Percentiles rank a stretch among this genome's conserved stretches.
phyloP scores from a whole-genome alignment of 805 yeast genomes.

The Candida schatavii region DNA sequence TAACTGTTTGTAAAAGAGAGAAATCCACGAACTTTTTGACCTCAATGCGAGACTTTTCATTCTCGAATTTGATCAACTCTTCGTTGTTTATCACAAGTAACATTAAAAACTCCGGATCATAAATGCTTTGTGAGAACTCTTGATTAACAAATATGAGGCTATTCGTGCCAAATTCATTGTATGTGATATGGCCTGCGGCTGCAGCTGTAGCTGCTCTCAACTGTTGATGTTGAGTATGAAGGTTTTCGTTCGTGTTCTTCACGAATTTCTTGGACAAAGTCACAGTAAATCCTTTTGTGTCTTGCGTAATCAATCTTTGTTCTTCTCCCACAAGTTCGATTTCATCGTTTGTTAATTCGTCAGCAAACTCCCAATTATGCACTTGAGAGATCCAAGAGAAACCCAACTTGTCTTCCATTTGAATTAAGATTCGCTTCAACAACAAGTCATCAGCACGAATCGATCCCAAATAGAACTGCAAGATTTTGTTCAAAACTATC shows the following conservation, averaged over 20 bases:
- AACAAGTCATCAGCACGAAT: constrained; percentile 58
- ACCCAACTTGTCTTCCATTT: constrained; percentile 52
- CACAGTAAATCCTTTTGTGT: constrained; percentile 45
- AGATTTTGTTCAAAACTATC: constrained; percentile 47
- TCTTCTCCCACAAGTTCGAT: constrained; percentile 45
- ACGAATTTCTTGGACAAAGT: constrained; percentile 50
- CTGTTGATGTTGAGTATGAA: neutral
- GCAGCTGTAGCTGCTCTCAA: neutral
- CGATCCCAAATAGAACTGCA: constrained; percentile 60
- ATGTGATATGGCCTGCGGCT: constrained; percentile 20
- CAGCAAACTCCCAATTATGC: constrained; percentile 61
- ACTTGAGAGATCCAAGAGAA: constrained; percentile 67
- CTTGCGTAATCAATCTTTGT: constrained; percentile 45
- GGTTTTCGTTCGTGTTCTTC: constrained; percentile 38
- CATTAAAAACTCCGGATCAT: constrained; percentile 73
- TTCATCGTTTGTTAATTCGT: constrained; percentile 40
- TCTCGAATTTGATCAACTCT: constrained; percentile 47
- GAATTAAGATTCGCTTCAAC: constrained; percentile 51
- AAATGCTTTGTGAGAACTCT: constrained; percentile 30
- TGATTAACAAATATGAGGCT: constrained; percentile 16
- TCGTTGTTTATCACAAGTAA: constrained; percentile 60
- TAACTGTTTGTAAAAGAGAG: constrained; percentile 49
- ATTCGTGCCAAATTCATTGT: constrained; percentile 23
- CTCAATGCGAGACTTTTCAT: constrained; percentile 41
- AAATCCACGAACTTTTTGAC: constrained; percentile 58